A percentile compares a stretch with the other conserved stretches of the same genome.
Conservation (phyloP, 1,284 basidiomycete species). For the Ganoderma boninense region DNA sequence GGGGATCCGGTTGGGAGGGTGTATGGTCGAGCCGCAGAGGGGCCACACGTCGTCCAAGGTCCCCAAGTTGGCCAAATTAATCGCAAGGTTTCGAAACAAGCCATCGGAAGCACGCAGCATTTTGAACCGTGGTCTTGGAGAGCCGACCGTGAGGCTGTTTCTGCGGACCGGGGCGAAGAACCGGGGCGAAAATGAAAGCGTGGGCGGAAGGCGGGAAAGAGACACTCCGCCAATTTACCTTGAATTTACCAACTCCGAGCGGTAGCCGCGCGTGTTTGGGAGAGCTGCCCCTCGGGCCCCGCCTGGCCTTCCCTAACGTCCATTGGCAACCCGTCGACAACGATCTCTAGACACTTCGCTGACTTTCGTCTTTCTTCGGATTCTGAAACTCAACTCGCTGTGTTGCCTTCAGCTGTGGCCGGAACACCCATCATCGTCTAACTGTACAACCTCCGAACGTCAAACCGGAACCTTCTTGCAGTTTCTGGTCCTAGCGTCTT, state of each 20-base stretch:
- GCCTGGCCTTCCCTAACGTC: background rate
- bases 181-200: background rate
- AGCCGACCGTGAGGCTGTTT: background rate
- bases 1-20: slow-evolving; percentile 2
- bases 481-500: slow-evolving; percentile 4
- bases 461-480: background rate
- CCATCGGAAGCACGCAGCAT: slow-evolving; percentile 2
- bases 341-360: background rate
- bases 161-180: slow-evolving; percentile 3
- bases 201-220: background rate
- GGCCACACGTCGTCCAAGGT: background rate
- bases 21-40: background rate
- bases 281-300: background rate
- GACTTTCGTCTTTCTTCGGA: background rate
- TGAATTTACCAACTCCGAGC: slow-evolving; percentile 15
- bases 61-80: background rate
- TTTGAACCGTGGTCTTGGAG: background rate
- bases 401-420: background rate
- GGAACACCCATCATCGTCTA: slow-evolving; percentile 6
- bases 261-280: slow-evolving; percentile 10
- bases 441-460: background rate
- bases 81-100: slow-evolving; percentile 8
- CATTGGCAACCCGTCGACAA: slow-evolving; percentile 4
- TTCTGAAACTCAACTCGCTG: background rate
- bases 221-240: slow-evolving; percentile 15